Percentiles rank a stretch among this genome's conserved stretches.
Conservation (phyloP, 169 alveolate genomes). For the Miamiensis avidus region DNA sequence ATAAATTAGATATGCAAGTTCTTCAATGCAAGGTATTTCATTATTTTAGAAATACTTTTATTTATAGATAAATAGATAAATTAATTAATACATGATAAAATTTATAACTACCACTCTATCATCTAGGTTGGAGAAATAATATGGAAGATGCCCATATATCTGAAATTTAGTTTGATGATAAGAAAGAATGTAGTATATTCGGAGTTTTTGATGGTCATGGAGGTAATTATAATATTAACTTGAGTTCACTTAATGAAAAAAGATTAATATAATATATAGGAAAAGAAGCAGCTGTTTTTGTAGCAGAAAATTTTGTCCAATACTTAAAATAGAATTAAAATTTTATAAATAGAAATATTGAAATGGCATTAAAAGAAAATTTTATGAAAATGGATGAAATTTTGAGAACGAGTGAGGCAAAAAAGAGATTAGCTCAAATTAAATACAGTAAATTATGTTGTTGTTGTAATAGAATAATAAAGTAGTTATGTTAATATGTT, state of each 20-base stretch:
- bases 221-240: conserved; percentile 51
- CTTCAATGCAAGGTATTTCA: not conserved
- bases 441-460: conserved; percentile 7
- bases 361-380: conserved; percentile 76
- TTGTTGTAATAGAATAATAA: too few species aligned
- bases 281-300: conserved; percentile 74
- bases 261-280: conserved; percentile 24
- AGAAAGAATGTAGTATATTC: conserved; percentile 34
- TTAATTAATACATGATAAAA: too few species aligned
- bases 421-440: conserved; percentile 41
- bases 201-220: conserved; percentile 89
- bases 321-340: conserved; percentile 56
- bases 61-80: not conserved
- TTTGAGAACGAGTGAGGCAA: conserved; percentile 54
- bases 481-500: too few species aligned
- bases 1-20: not conserved
- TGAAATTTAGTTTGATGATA: conserved; percentile 32
- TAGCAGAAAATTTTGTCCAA: conserved; percentile 56
- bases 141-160: conserved; percentile 86
- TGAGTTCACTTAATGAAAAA: too few species aligned
- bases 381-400: conserved; percentile 74
- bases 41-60: not conserved
- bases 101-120: too few species aligned
- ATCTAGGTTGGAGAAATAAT: conserved; percentile 72
- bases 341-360: conserved; percentile 56